Percentiles rank a stretch among this genome's conserved stretches.
These are phyloP conservation scores for Boletus vinaceobasis DNA, from an alignment of 768 basidiomycete species.

Conservation along the genomic window DNA sequence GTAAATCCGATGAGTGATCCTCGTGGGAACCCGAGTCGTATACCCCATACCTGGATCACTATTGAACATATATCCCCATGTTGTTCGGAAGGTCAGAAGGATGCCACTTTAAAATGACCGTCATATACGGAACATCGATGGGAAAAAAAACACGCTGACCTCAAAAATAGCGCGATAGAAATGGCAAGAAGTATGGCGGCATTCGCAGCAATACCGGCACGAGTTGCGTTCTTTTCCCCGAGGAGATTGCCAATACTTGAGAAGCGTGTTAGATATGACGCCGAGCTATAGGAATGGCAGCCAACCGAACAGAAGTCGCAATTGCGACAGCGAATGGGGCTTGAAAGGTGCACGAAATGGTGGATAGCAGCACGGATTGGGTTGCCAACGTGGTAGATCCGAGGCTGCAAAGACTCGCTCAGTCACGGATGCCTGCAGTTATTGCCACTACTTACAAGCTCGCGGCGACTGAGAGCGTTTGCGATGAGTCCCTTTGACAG, in stretches of 20 bases:
- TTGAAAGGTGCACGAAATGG: conserved; percentile 74
- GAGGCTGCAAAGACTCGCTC: conserved; percentile 45
- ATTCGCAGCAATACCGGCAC: conserved; percentile 67
- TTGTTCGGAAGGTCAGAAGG: conserved; percentile 57
- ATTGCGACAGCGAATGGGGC: conserved; percentile 79
- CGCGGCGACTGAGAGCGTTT: conserved; percentile 41
- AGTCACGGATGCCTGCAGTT: background rate
- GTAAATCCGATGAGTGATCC: background rate
- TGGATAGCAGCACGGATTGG: conserved; percentile 80
- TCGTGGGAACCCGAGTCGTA: background rate
- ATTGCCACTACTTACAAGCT: conserved; percentile 40
- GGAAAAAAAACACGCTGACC: conserved; percentile 37
- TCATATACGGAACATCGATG: background rate
- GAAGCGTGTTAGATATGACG: background rate
- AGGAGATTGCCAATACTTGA: conserved; percentile 81
- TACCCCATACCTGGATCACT: conserved; percentile 45
- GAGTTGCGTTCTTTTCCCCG: conserved; percentile 70
- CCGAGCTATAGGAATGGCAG: background rate
- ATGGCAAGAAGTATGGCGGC: conserved; percentile 65
- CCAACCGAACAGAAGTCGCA: conserved; percentile 79
- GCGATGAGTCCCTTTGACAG: background rate
- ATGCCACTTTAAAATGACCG: conserved; percentile 36
- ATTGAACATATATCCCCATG: conserved; percentile 79
- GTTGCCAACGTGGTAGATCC: conserved; percentile 82
- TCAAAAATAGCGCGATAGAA: conserved; percentile 54